Conservation (phyloP, 202 grass and related monocot species). For the Zoysia matrella region DNA sequence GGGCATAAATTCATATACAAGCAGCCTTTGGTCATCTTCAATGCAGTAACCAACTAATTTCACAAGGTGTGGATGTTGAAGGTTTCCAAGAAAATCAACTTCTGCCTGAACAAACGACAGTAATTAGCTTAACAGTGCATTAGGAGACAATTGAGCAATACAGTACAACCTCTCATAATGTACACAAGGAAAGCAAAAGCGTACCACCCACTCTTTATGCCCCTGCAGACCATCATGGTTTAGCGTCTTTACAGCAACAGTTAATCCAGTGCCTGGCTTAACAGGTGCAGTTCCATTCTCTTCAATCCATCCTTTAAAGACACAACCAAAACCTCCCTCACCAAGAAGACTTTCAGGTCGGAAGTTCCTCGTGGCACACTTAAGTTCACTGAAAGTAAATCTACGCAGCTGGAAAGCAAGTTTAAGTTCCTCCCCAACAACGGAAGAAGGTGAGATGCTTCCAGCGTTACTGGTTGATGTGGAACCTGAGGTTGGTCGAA, state of each 20-base stretch:
- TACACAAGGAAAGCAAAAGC: slow-evolving; percentile 34
- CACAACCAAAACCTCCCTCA: slow-evolving; percentile 93
- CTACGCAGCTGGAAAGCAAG: slow-evolving; percentile 84
- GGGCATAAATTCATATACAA: slow-evolving; percentile 89
- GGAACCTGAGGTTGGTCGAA: slow-evolving; percentile 69
- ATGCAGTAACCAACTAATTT: slow-evolving; percentile 90
- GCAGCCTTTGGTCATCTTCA: slow-evolving; percentile 89
- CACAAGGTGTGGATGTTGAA: slow-evolving; percentile 86
- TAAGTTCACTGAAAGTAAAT: slow-evolving; percentile 94
- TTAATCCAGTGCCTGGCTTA: slow-evolving; percentile 93
- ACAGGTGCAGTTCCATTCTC: slow-evolving; percentile 54
- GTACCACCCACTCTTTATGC: slow-evolving; percentile 61
- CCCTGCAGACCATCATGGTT: slow-evolving; percentile 85
- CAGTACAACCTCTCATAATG: not conserved
- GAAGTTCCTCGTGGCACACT: slow-evolving; percentile 92
- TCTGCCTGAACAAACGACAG: slow-evolving; percentile 61
- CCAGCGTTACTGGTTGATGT: slow-evolving; percentile 82
- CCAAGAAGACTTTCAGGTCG: slow-evolving; percentile 97
- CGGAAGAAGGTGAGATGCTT: slow-evolving; percentile 84
- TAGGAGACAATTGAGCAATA: slow-evolving; percentile 29
- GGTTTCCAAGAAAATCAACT: slow-evolving; percentile 89
- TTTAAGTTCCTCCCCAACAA: slow-evolving; percentile 91
- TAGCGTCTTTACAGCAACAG: slow-evolving; percentile 94
- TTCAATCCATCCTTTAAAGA: no score
- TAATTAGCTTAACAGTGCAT: slow-evolving; percentile 33